Evolutionary conservation across 331 rosid genomes (phyloP).

Genomic region (Stylosanthes scabra): DNA sequence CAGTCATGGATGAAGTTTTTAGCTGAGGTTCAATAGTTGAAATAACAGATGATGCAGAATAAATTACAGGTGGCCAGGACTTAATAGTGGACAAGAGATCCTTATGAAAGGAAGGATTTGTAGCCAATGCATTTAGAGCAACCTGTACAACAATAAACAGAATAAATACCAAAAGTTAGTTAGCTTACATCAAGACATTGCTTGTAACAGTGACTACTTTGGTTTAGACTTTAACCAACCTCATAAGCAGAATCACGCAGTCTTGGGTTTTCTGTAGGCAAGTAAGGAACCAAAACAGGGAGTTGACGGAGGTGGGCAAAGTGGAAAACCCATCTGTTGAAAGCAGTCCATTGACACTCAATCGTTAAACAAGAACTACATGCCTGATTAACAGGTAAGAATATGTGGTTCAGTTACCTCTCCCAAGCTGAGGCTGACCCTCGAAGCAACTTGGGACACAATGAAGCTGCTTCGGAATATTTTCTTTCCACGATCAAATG

Average conservation of each 20-base stretch:
- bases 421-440: conserved; percentile 92
- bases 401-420: conserved; percentile 61
- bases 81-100: conserved; percentile 71
- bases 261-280: conserved; percentile 78
- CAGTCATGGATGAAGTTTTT: conserved; percentile 82
- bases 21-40: conserved; percentile 89
- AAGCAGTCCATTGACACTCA: conserved; percentile 38
- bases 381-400: conserved; percentile 7
- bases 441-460: conserved; percentile 83
- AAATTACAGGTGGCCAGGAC: conserved; percentile 77
- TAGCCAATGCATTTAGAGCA: conserved; percentile 89
- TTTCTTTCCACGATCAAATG: conserved; percentile 88
- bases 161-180: conserved; percentile 22
- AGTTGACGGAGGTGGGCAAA: conserved; percentile 93
- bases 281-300: conserved; percentile 82
- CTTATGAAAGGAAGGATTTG: conserved; percentile 79
- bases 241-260: conserved; percentile 89
- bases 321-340: conserved; percentile 89
- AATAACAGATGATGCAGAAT: conserved; percentile 76
- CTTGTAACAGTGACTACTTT: not conserved
- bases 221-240: conserved; percentile 55
- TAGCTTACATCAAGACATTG: not conserved
- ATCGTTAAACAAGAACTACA: conserved; percentile 23
- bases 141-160: conserved; percentile 53
- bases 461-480: conserved; percentile 83